Conservation (phyloP, 495 filamentous ascomycete species). For the Penicillium tannophilum region DNA sequence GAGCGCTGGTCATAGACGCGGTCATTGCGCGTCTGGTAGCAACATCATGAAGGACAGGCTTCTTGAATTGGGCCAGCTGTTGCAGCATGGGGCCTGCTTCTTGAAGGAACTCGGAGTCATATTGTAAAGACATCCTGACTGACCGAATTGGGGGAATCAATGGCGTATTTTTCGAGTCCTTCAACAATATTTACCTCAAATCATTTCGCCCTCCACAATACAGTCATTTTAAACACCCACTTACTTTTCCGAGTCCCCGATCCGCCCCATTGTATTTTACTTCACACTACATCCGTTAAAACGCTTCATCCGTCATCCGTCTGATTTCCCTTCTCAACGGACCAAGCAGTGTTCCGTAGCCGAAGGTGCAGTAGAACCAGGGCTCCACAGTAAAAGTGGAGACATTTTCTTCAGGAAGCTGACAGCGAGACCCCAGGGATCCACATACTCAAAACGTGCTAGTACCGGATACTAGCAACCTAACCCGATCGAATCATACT, state of each 20-base stretch:
- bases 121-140: slow-evolving; percentile 16
- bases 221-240: background rate
- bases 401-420: slow-evolving; percentile 7
- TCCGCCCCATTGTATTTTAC: background rate
- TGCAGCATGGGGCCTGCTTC: slow-evolving; percentile 15
- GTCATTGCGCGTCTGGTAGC: slow-evolving; percentile 10
- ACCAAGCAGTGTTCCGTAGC: background rate
- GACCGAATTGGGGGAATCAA: background rate
- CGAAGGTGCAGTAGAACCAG: background rate
- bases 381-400: slow-evolving; percentile 9
- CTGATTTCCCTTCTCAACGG: background rate
- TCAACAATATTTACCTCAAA: background rate
- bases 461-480: background rate
- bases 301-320: background rate
- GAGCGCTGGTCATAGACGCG: slow-evolving; percentile 1
- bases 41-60: slow-evolving; percentile 16
- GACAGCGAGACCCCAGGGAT: slow-evolving; percentile 13
- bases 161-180: background rate
- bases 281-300: background rate
- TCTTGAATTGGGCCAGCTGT: background rate
- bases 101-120: slow-evolving; percentile 16
- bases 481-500: background rate
- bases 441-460: background rate
- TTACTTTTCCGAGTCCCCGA: background rate
- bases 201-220: background rate